Base-by-base conservation (phyloP, 1,284 basidiomycete species). In the Cryptococcus jaspeensis region DNA sequence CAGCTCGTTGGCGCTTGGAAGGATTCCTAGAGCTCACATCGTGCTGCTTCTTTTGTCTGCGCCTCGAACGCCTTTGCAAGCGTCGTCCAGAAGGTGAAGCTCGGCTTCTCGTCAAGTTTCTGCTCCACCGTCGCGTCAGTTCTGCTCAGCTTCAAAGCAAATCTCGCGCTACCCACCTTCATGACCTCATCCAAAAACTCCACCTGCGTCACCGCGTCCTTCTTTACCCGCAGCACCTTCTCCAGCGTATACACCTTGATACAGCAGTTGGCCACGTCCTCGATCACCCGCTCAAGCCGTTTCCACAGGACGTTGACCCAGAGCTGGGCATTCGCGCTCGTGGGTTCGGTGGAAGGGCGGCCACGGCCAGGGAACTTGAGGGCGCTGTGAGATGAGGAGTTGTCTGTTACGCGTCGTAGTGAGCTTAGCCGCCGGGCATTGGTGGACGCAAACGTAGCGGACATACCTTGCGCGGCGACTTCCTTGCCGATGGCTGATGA, bases 161-260 rank as follows among this genome's bases (percentile, higher is more conserved):
- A 32, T 32, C 44, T 47, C 36, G 32, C 41, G 9, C n/a, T 11
- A 47, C 74, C 54, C 45, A 90, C 90, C 80, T 89, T 89, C 87
- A 96, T 89, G 0, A 89, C 89, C 71, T 93, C 92, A 52, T 95
- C 91, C 15, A 98, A 78, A 74, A 97, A 97, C 8, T 88, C 82
- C 1, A 83, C 79, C 55, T 92, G 88, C 0, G 88, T 86, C 18
- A 84, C 78, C 0, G 86, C 81, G 71, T 95, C 92, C 70, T 85
- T 88, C 79, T 97, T 97, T 66, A 94, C 76, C 67, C 85, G 86
- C 32, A 98, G 80, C 4, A 98, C 94, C 70, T 92, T 96, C 74
- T 98, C 93, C 6, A 99, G 83, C 0, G 89, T 89, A 74, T 97
- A 96, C 5, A 97, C 90, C 82, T 95, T 94, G 72, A 92, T 85